These are phyloP conservation scores for Paramecium primaurelia DNA, from an alignment of 73 alveolate species.

Conservation along the genomic window DNA sequence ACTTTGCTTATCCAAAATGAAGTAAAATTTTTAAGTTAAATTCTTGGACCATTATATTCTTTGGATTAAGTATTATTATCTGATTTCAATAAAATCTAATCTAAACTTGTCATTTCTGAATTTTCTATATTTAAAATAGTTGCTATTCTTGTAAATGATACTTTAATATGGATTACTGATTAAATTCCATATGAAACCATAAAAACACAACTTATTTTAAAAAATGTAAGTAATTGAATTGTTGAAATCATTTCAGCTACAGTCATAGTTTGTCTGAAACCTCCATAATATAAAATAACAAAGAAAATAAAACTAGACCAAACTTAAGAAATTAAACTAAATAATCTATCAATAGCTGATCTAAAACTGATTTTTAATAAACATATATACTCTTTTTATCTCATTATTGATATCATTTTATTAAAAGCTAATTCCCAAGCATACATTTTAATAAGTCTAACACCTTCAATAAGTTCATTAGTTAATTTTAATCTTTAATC, in stretches of 20 bases:
- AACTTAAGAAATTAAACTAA: background rate
- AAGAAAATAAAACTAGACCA: background rate
- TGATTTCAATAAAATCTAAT: background rate
- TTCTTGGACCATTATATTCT: background rate
- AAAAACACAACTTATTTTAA: background rate
- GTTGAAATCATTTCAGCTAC: slow-evolving; percentile 38
- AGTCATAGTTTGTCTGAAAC: background rate
- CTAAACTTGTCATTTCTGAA: background rate
- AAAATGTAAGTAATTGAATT: background rate
- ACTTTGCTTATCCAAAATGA: background rate
- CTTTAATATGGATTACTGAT: background rate
- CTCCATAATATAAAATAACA: background rate
- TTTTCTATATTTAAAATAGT: background rate
- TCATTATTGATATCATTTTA: background rate
- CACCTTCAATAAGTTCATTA: slow-evolving; percentile 30
- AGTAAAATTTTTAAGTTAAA: background rate
- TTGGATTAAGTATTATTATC: background rate
- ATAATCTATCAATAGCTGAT: background rate
- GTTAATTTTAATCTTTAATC: slow-evolving; percentile 24
- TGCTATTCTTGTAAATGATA: slow-evolving; percentile 28
- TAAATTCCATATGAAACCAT: slow-evolving; percentile 7
- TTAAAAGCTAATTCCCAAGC: background rate
- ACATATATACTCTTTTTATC: background rate
- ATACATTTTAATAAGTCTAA: slow-evolving; percentile 15
- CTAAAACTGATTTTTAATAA: background rate